Conservation (phyloP, 163 green algal genomes). For the Trebouxiophyceae sp. region DNA sequence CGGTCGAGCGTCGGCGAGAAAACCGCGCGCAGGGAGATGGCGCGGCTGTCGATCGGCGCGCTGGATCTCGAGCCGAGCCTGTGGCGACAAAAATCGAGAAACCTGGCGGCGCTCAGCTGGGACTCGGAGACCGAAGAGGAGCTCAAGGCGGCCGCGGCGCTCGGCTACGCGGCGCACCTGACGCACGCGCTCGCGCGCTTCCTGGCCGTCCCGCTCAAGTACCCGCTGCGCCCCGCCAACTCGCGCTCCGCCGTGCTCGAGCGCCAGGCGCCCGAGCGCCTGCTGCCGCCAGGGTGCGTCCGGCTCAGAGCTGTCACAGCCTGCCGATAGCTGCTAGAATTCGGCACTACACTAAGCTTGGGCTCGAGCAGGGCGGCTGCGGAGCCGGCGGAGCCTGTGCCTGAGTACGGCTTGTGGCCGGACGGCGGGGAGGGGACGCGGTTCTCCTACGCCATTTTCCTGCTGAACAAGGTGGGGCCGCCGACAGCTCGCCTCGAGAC, state of each 20-base stretch:
- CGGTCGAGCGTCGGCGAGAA: neutral
- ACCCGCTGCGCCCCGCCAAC: constrained; percentile 41
- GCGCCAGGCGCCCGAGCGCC: constrained; percentile 14
- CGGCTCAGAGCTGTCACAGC: too few relatives aligned
- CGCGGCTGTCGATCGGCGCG: constrained; percentile 39
- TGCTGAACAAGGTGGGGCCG: constrained; percentile 72
- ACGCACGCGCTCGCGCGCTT: constrained; percentile 43
- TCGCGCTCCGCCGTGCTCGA: constrained; percentile 34
- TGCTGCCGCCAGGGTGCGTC: constrained; percentile 7
- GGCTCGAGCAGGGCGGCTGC: too few relatives aligned
- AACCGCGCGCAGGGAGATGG: constrained; percentile 24
- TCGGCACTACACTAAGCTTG: too few relatives aligned
- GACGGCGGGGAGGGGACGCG: constrained; percentile 47
- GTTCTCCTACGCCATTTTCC: constrained; percentile 69
- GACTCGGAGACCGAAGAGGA: constrained; percentile 14
- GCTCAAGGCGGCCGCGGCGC: constrained; percentile 35
- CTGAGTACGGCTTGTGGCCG: neutral
- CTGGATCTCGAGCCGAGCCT: constrained; percentile 46
- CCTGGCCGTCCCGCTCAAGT: constrained; percentile 66
- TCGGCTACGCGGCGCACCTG: constrained; percentile 59
- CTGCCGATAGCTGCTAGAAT: too few relatives aligned
- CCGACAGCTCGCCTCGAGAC: too few relatives aligned
- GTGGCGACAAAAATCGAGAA: constrained; percentile 34
- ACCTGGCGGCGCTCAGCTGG: constrained; percentile 20
- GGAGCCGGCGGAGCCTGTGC: too few relatives aligned